Conservation (phyloP, 2,329 filamentous ascomycete species). For the Daldinia sp. region DNA sequence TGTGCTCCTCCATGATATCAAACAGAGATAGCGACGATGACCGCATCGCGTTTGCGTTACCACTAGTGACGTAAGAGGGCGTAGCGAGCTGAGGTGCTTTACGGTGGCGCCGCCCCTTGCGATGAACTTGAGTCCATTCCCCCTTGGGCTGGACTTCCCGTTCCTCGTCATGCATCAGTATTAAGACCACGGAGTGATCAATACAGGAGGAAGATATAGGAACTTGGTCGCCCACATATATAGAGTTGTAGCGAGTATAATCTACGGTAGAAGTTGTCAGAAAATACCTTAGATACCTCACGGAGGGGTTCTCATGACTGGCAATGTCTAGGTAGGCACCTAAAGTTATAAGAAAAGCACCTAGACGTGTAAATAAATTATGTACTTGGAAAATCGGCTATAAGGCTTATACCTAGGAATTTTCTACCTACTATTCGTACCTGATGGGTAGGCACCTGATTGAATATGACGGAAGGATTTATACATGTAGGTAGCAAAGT, state of each 20-base stretch:
- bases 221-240: not conserved
- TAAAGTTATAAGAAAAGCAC: no score
- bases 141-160: constrained; percentile 16
- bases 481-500: no score
- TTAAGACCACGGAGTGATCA: constrained; percentile 4
- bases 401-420: no score
- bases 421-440: no score
- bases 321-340: no score
- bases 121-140: constrained; percentile 39
- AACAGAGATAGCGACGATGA: constrained; percentile 35
- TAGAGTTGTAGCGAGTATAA: not conserved
- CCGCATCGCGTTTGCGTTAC: not conserved
- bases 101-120: constrained; percentile 31
- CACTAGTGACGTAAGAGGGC: not conserved
- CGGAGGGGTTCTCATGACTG: not conserved
- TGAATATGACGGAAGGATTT: no score
- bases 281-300: not conserved
- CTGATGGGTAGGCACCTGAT: no score
- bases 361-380: no score
- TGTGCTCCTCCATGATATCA: constrained; percentile 40
- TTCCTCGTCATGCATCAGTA: not conserved
- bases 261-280: not conserved
- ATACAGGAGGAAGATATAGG: not conserved
- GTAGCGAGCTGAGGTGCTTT: not conserved
- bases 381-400: no score